Conservation (phyloP, 2,329 filamentous ascomycete species). For the Clonostachys chloroleuca region DNA sequence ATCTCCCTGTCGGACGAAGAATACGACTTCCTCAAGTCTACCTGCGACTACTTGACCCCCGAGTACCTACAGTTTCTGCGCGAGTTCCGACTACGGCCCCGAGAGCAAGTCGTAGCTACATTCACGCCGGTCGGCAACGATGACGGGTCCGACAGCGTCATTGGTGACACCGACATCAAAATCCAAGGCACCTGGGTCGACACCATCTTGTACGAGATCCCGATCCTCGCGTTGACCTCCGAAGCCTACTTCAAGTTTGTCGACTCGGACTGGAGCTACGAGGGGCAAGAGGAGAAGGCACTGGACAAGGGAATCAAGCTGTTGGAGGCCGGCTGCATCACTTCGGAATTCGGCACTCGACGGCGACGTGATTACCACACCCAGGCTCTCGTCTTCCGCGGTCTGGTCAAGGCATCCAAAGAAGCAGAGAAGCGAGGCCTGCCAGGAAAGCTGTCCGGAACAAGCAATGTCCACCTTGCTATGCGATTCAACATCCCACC, state of each 20-base stretch:
- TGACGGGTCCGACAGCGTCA: slow-evolving; percentile 57
- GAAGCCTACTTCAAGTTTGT: slow-evolving; percentile 98
- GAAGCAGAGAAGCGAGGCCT: slow-evolving; percentile 62
- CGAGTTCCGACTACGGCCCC: slow-evolving; percentile 75
- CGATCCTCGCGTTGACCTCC: slow-evolving; percentile 83
- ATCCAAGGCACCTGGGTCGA: slow-evolving; percentile 86
- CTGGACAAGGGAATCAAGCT: slow-evolving; percentile 75
- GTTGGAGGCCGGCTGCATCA: slow-evolving; percentile 76
- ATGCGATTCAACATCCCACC: slow-evolving; percentile 86
- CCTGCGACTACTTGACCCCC: slow-evolving; percentile 75
- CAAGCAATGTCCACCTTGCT: slow-evolving; percentile 94
- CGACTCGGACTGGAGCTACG: slow-evolving; percentile 87
- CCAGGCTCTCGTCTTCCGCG: slow-evolving; percentile 85
- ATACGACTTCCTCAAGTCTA: slow-evolving; percentile 68
- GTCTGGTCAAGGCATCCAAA: slow-evolving; percentile 73
- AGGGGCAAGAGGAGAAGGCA: slow-evolving; percentile 81
- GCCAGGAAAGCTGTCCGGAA: slow-evolving; percentile 74
- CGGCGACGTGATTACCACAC: slow-evolving; percentile 91
- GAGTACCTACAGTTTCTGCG: slow-evolving; percentile 79
- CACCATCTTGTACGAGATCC: slow-evolving; percentile 97
- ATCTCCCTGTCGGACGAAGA: slow-evolving; percentile 78
- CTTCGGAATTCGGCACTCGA: slow-evolving; percentile 92
- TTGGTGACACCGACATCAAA: slow-evolving; percentile 72
- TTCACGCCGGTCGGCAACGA: slow-evolving; percentile 56
- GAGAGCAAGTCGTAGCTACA: slow-evolving; percentile 70